Conservation (phyloP, 164 flowering plant genomes). For the Magnolia kwangsiensis region DNA sequence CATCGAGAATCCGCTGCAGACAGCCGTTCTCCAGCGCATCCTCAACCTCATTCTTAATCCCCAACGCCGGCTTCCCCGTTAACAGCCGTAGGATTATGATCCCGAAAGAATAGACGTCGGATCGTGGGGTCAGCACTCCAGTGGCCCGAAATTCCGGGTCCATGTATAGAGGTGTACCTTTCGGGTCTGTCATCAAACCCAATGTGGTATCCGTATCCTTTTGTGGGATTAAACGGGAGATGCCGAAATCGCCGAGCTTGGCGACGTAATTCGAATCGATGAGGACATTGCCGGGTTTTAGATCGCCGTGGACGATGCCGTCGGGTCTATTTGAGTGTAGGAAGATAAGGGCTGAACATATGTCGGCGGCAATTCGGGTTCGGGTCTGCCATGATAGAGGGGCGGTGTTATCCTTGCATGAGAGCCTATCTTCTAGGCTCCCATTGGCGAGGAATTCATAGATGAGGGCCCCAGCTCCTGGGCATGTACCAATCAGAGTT, state of each 20-base stretch:
- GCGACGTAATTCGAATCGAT: conserved; percentile 57
- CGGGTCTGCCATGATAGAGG: conserved; percentile 85
- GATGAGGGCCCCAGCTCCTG: conserved; percentile 61
- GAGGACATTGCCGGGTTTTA: conserved; percentile 81
- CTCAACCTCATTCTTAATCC: conserved; percentile 61
- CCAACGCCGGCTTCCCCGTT: conserved; percentile 64
- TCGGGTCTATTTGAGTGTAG: conserved; percentile 67
- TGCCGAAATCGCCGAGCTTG: conserved; percentile 87
- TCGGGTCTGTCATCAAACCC: conserved; percentile 48
- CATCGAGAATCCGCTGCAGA: conserved; percentile 55
- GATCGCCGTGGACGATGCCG: conserved; percentile 70
- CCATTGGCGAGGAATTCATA: conserved; percentile 86
- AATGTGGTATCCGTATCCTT: conserved; percentile 23
- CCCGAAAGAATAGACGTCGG: conserved; percentile 88
- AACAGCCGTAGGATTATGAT: conserved; percentile 61
- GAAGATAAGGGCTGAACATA: conserved; percentile 78
- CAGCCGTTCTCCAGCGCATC: conserved; percentile 53
- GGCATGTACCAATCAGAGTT: conserved; percentile 83
- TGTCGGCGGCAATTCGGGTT: conserved; percentile 65
- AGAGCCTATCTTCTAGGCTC: conserved; percentile 87
- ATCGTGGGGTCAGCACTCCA: conserved; percentile 71
- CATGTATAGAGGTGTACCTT: conserved; percentile 65
- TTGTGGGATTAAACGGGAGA: conserved; percentile 40
- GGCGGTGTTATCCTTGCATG: conserved; percentile 57
- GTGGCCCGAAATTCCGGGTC: conserved; percentile 76